Evolutionary conservation across 805 yeast species (phyloP).

Genomic region (Candida michaelii): DNA sequence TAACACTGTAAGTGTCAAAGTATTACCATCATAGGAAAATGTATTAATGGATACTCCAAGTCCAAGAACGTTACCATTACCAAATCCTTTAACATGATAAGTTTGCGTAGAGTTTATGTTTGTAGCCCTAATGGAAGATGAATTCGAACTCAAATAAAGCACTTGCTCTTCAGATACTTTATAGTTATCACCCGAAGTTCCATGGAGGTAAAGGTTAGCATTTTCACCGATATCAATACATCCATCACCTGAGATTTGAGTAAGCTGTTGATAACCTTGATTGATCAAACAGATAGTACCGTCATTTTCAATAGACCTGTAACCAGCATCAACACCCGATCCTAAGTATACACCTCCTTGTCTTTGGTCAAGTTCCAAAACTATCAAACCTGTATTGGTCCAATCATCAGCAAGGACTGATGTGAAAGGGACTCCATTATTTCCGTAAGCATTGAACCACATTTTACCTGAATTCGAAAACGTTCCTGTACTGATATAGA

Average conservation of each 20-base stretch:
- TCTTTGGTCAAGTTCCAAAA: constrained; percentile 15
- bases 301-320: constrained; percentile 16
- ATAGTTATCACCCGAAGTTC: constrained; percentile 4
- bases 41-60: constrained; percentile 3
- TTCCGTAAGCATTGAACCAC: constrained; percentile 24
- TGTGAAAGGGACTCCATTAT: constrained; percentile 16
- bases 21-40: constrained; percentile 5
- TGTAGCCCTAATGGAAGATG: constrained; percentile 20
- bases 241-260: constrained; percentile 18
- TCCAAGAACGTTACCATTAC: constrained; percentile 22
- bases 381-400: constrained; percentile 21
- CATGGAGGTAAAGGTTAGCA: constrained; percentile 17
- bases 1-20: constrained; percentile 7
- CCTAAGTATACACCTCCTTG: constrained; percentile 19
- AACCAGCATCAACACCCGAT: neutral
- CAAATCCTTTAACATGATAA: constrained; percentile 25
- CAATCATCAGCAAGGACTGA: constrained; percentile 16
- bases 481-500: constrained; percentile 15
- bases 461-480: constrained; percentile 26
- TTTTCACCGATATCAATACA: constrained; percentile 17
- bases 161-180: constrained; percentile 17
- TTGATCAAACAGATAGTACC: constrained; percentile 26
- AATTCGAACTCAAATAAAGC: constrained; percentile 18
- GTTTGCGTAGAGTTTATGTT: constrained; percentile 18
- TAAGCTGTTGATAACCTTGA: constrained; percentile 15